These are phyloP conservation scores for Aspergillus niger DNA, from an alignment of 2,329 filamentous ascomycete genomes.

Conservation along the genomic window DNA sequence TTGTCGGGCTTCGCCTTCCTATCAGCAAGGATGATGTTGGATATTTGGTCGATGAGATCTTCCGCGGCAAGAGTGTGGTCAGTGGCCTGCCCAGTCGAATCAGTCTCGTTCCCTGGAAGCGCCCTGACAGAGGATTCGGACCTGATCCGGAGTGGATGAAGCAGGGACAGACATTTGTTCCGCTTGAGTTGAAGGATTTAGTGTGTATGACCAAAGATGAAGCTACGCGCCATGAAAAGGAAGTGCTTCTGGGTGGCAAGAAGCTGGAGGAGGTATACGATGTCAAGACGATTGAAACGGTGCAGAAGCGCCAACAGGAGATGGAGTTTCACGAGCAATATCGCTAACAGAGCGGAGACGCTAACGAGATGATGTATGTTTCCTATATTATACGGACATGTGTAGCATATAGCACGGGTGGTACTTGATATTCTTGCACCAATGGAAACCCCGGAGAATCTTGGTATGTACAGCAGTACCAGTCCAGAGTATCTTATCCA, in stretches of 20 bases:
- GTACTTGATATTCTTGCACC: too few relatives aligned
- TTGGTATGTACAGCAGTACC: background rate
- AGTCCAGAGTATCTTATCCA: background rate
- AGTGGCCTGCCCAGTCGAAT: constrained; percentile 80
- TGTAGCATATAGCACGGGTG: background rate
- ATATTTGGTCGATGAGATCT: constrained; percentile 89
- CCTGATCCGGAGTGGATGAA: constrained; percentile 61
- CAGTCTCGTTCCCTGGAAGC: constrained; percentile 77
- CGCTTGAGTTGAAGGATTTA: constrained; percentile 67
- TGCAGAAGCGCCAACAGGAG: constrained; percentile 68
- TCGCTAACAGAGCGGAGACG: constrained; percentile 38
- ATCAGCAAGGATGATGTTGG: constrained; percentile 78
- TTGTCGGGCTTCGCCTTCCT: constrained; percentile 75
- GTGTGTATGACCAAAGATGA: constrained; percentile 96
- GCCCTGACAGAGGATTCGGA: constrained; percentile 61
- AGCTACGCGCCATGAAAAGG: constrained; percentile 74
- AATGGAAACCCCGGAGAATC: too few relatives aligned
- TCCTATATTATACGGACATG: background rate
- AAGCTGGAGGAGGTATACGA: constrained; percentile 73
- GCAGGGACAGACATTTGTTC: constrained; percentile 75
- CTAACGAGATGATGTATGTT: background rate
- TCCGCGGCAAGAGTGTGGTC: constrained; percentile 76
- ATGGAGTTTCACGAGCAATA: constrained; percentile 59
- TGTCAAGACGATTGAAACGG: constrained; percentile 63
- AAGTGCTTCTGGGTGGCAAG: constrained; percentile 72